A percentile compares a stretch with the other conserved stretches of the same genome.
Evolutionary conservation across 495 filamentous ascomycete species (phyloP).

Genomic region (Pyronema domesticum): DNA sequence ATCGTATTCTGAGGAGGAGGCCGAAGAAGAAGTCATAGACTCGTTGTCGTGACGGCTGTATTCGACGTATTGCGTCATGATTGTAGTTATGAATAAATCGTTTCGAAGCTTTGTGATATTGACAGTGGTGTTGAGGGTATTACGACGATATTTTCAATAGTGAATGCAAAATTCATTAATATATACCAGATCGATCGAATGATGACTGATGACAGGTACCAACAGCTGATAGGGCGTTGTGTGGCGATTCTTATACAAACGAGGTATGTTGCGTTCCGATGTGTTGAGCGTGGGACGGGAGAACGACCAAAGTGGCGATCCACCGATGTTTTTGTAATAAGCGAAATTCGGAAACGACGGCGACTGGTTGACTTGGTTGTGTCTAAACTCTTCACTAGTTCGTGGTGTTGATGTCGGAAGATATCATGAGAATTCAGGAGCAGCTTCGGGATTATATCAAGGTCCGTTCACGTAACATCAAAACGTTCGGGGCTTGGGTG

Average conservation of each 20-base stretch:
- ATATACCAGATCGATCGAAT: not conserved
- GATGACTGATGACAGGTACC: not conserved
- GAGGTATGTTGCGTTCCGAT: not conserved
- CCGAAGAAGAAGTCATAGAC: slow-evolving; percentile 16
- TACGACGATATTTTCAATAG: not conserved
- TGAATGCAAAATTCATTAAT: not conserved
- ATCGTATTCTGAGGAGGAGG: slow-evolving; percentile 3
- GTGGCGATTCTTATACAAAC: not conserved
- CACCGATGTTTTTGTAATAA: not conserved
- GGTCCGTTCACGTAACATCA: not conserved
- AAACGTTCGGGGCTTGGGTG: too few relatives aligned
- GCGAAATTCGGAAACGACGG: not conserved
- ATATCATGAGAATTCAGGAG: not conserved
- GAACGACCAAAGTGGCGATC: not conserved
- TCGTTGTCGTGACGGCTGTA: slow-evolving; percentile 14
- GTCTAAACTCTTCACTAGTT: not conserved
- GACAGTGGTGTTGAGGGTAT: not conserved
- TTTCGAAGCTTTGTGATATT: not conserved
- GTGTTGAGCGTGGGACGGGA: not conserved
- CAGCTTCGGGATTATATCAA: not conserved
- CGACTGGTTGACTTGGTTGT: not conserved
- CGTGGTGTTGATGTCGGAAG: not conserved
- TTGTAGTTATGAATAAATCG: not conserved
- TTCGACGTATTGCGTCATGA: not conserved
- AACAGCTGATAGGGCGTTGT: not conserved